Evolutionary conservation across 1,284 basidiomycete genomes (phyloP), one percentile per base, ranked within the genome.

Genomic region (Moesziomyces sp.): DNA sequence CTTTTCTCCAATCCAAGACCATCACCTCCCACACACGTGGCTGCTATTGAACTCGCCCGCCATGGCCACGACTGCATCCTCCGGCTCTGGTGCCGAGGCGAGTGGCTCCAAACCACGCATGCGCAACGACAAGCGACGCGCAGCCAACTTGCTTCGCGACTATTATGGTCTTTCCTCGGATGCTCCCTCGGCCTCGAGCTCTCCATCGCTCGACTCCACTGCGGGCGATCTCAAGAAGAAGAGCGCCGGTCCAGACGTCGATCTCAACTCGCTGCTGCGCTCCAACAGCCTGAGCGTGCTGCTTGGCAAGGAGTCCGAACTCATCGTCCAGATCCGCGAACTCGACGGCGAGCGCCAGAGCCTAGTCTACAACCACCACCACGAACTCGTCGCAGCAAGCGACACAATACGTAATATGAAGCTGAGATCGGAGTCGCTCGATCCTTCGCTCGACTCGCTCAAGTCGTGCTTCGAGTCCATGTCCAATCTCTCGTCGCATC

Each of bases 301-400:
- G 23, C 60, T 83, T 19, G 45, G 52, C 35, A 69, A 62, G 43
- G 72, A 79, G 40, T 69, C 70, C 14, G 60, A 68, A 30, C 65
- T 79, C 21, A 67, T 82, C 45, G 76, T 72, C 24, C 75, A 94
- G 84, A 94, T 96, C 64, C 88, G 92, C 46, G 89, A 94, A 73
- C 86, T 96, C 5, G 93, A 95, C 63, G 90, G 91, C 74, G 93
- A 95, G 81, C 88, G 93, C 34, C 94, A 96, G 83, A 92, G 91
- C 21, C 86, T 96, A 42, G 94, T 96, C 4, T 96, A 96, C 83
- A 94, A 96, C 76, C 93, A 96, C 78, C 93, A 96, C 80, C 93
- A 94, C 74, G 93, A 96, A 79, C 89, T 96, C 21, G 94, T 96
- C 49, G 91, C 92, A 1, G 94, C 93, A 1, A 93, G 91, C 72